These are phyloP conservation scores for Talaromyces islandicus DNA, from an alignment of 2,329 filamentous ascomycete genomes.

Conservation along the genomic window DNA sequence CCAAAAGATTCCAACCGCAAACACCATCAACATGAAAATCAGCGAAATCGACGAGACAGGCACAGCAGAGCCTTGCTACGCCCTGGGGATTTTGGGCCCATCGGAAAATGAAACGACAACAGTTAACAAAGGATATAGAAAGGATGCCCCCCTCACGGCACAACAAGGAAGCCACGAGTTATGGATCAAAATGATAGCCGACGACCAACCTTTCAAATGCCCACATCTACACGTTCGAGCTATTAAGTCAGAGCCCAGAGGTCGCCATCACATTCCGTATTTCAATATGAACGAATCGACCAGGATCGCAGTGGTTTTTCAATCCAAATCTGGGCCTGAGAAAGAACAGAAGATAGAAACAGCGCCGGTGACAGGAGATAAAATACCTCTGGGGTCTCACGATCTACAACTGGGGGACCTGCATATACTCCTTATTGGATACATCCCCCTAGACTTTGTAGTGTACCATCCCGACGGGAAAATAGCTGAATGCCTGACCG, in stretches of 20 bases:
- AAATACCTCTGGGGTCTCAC: not conserved
- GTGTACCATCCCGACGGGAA: not conserved
- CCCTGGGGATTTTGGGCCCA: not conserved
- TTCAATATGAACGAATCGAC: not conserved
- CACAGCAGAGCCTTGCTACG: not conserved
- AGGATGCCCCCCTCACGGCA: not conserved
- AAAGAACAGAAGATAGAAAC: not conserved
- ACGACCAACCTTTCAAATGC: not conserved
- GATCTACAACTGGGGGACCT: not conserved
- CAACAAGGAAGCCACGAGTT: not conserved
- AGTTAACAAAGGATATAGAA: not conserved
- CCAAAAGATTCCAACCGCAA: not conserved
- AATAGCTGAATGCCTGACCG: not conserved
- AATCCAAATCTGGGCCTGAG: not conserved
- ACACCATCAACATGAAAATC: not conserved
- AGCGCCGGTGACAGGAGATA: not conserved
- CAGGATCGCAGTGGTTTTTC: not conserved
- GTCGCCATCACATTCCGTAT: not conserved
- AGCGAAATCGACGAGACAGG: not conserved
- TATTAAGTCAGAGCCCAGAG: not conserved
- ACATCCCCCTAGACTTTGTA: not conserved
- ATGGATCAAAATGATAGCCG: not conserved
- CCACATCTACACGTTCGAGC: not conserved
- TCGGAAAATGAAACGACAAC: not conserved
- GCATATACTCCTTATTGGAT: not conserved